Evolutionary conservation across 306 rosid genomes (phyloP), one percentile per base, ranked within the genome.

Genomic region (Cucurbita moschata): DNA sequence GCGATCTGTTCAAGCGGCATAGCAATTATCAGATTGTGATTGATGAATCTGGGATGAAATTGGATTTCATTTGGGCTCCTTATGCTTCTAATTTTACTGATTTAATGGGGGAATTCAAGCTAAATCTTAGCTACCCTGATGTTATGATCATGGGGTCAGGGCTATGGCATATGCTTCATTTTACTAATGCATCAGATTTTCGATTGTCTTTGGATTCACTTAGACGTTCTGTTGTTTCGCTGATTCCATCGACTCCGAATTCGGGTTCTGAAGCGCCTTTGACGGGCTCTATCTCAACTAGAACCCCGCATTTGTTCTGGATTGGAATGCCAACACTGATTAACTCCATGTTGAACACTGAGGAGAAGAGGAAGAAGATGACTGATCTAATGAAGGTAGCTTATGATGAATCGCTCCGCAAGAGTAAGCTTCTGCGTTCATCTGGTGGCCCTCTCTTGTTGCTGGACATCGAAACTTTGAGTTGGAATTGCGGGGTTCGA

Each of bases 61-160:
- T 92, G 87, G 96, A 92, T 79, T 92, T 89, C 75, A 53, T 88
- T 21, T 92, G 98, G 98, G 95, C 98, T 51, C 96, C 97, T 63
- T 89, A 82, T 71, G 76, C 85, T 6, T 14, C 79, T 30, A 92
- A 89, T 88, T 67, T 92, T 73, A 89, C 96, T 15, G 61, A 75
- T 69, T 79, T 92, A 74, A 82, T 88, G 4, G 10, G 21, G 53
- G 84, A 61, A 39, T 85, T 86, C 26, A 85, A 84, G 79, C 79
- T 82, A 46, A 86, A 81, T 50, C 90, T 79, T 15, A 79, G 74
- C 73, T 88, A 82, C 75, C 97, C 97, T 0, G 97, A 92, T 80
- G 84, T 92, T 56, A 74, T 89, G 68, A 82, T 89, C 26, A 86
- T 92, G 97, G 96, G 92, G 67, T 86, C 88, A 16, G 97, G 96